Conservation (phyloP, 176 grass and related monocot species). For the Microstegium vimineum region DNA sequence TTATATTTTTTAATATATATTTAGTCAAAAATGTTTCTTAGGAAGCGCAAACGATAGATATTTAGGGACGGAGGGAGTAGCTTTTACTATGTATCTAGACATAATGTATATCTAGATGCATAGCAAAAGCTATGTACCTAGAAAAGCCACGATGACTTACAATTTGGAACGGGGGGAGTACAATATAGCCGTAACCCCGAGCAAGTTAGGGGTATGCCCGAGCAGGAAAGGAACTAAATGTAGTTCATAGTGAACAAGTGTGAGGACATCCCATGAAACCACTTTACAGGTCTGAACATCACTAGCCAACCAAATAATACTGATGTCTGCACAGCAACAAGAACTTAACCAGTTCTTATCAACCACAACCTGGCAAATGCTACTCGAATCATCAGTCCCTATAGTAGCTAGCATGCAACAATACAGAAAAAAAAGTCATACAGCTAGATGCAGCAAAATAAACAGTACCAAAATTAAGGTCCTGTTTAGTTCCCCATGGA, state of each 20-base stretch:
- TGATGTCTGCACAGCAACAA: background rate
- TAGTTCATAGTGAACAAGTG: background rate
- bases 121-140: background rate
- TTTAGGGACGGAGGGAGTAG: no score
- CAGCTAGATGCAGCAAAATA: background rate
- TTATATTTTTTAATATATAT: no score
- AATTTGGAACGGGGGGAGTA: background rate
- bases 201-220: background rate
- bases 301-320: background rate
- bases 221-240: background rate
- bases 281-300: background rate
- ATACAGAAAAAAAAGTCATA: background rate
- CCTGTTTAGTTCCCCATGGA: no score
- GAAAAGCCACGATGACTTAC: background rate
- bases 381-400: background rate
- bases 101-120: no score
- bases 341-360: background rate
- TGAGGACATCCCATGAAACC: background rate
- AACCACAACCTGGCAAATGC: background rate
- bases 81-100: no score
- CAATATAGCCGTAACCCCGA: background rate
- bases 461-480: background rate
- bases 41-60: no score
- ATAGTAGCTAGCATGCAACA: background rate
- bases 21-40: no score